Evolutionary conservation across 2,329 filamentous ascomycete genomes (phyloP).

Genomic region (Paraconiothyrium brasiliense): DNA sequence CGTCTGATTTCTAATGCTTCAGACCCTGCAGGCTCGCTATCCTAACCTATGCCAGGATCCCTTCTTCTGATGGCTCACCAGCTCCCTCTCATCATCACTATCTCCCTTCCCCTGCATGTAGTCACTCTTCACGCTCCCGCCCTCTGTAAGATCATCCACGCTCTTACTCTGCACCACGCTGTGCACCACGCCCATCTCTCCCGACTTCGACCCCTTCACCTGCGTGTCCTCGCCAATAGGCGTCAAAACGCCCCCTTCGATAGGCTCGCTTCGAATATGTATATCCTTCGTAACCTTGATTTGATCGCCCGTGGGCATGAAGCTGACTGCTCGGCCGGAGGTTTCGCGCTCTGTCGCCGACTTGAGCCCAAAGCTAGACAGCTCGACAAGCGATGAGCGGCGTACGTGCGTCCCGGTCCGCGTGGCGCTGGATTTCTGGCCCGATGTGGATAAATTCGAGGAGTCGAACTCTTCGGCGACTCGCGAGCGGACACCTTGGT

Average conservation of each 20-base stretch:
- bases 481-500: slow-evolving; percentile 33
- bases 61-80: slow-evolving; percentile 10
- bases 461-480: slow-evolving; percentile 27
- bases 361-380: slow-evolving; percentile 2
- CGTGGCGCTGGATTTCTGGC: slow-evolving; percentile 2
- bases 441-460: slow-evolving; percentile 28
- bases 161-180: slow-evolving; percentile 17
- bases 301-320: slow-evolving; percentile 22
- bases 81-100: slow-evolving; percentile 12
- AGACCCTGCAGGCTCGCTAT: background rate
- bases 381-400: slow-evolving; percentile 4
- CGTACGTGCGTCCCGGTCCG: background rate
- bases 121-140: slow-evolving; percentile 16
- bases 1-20: background rate
- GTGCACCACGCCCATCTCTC: slow-evolving; percentile 1
- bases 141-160: slow-evolving; percentile 14
- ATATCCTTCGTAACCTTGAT: slow-evolving; percentile 32
- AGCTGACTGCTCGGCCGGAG: slow-evolving; percentile 2
- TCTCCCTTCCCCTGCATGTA: slow-evolving; percentile 9
- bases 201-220: background rate
- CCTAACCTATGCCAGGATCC: slow-evolving; percentile 2
- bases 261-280: slow-evolving; percentile 20
- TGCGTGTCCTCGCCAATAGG: background rate
- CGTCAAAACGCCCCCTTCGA: slow-evolving; percentile 3
- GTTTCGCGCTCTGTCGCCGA: background rate